Evolutionary conservation across 768 basidiomycete species (phyloP), one percentile per base, ranked within the genome.

Genomic region (Agaricus blazei): DNA sequence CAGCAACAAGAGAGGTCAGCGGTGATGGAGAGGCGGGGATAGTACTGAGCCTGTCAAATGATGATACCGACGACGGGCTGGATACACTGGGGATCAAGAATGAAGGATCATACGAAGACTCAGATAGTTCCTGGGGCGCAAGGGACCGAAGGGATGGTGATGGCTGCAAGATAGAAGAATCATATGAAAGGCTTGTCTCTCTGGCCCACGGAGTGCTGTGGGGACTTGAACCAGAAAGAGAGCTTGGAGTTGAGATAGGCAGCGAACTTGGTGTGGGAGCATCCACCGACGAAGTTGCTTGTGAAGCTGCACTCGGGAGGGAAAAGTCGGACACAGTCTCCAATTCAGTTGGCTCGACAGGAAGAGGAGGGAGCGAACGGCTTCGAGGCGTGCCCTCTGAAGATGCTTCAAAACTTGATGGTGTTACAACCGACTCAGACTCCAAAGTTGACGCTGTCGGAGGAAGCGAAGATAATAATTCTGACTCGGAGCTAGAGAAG

Each of bases 71-170:
- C 19, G 77, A 72, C 43, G 73, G 79, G 58, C 78, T 87, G 0
- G 77, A 72, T 44, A 73, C 79, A 57, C 79, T 87, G 0, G 89
- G 87, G 28, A 85, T 73, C 63, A 90, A 71, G 65, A 87, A 75
- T 0, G 89, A 90, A 0, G 88, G 88, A 55, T 91, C 90, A 55
- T 83, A 85, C 0, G 88, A 90, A 0, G 63, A 70, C 59, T 91
- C 90, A 8, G 63, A 70, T 3, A 75, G 79, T 43, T 92, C 88
- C 1, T 78, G 81, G 43, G 90, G 65, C 26, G 73, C 75, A 23
- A 79, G 54, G 3, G 79, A 80, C 24, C 67, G 67, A 3, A 81
- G 72, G 23, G 86, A 85, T 15, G 86, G 87, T 2, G 90, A 90
- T 0, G 89, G 84, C 4, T 72, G 74, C 24, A 93, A 72, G n/a